phyloP scores from a whole-genome alignment of 2,329 filamentous ascomycete genomes.

The Penicillium palitans region DNA sequence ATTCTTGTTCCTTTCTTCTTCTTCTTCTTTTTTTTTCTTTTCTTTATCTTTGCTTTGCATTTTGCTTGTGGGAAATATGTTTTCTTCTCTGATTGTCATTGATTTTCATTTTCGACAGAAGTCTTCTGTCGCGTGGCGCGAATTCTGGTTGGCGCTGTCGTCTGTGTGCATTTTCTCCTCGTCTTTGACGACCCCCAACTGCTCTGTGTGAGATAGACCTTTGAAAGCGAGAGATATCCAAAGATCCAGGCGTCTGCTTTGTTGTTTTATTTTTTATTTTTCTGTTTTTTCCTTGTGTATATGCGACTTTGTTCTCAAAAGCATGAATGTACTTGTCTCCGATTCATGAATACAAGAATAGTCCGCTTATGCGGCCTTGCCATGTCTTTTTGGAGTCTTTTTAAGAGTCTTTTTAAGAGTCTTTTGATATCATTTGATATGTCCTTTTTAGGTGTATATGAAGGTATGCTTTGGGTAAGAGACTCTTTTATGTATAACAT shows the following conservation, averaged over 20 bases:
- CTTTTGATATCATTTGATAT: too few species aligned
- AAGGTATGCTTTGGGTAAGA: too few species aligned
- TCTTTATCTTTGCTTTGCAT: constrained; percentile 13
- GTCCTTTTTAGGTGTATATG: too few species aligned
- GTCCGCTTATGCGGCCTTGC: too few species aligned
- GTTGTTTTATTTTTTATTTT: constrained; percentile 10
- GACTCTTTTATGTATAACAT: too few species aligned
- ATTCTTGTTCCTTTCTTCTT: constrained; percentile 26
- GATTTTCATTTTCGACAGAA: constrained; percentile 18
- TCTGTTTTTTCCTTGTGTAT: constrained; percentile 15
- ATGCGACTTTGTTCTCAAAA: constrained; percentile 19
- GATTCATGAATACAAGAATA: constrained; percentile 7
- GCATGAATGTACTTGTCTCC: constrained; percentile 19
- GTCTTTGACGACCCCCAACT: constrained; percentile 31
- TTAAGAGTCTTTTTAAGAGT: too few species aligned
- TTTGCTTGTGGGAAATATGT: constrained; percentile 16
- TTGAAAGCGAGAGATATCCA: constrained; percentile 44
- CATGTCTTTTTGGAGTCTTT: too few species aligned
- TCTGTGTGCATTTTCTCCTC: constrained; percentile 34
- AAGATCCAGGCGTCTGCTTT: constrained; percentile 37
- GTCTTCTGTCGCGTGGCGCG: constrained; percentile 35
- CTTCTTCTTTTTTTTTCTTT: constrained; percentile 7
- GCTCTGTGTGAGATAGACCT: constrained; percentile 41
- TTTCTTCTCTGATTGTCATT: constrained; percentile 15
- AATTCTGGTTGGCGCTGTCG: constrained; percentile 39